Percentiles rank a stretch among this genome's conserved stretches.
phyloP scores from a whole-genome alignment of 2,329 filamentous ascomycete species.

The Neofusicoccum sp. region DNA sequence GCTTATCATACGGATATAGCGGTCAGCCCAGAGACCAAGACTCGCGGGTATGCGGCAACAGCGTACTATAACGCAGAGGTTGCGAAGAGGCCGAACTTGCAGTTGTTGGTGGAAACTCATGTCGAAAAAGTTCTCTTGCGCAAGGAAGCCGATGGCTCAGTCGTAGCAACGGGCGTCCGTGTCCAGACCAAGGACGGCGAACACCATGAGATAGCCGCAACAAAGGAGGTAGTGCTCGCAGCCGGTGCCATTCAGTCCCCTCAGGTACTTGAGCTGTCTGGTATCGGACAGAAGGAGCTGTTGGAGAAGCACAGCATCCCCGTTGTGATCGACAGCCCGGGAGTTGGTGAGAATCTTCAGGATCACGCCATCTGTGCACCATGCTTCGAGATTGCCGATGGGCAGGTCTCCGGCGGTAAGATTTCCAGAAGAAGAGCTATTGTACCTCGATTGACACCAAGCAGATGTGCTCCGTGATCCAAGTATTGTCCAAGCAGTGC shows the following conservation, averaged over 20 bases:
- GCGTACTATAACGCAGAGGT: constrained; percentile 23
- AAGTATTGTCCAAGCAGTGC: constrained; percentile 20
- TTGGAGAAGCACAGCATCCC: constrained; percentile 16
- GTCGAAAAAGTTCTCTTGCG: background rate
- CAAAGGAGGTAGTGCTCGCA: constrained; percentile 19
- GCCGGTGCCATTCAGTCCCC: constrained; percentile 30
- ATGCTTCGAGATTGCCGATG: constrained; percentile 18
- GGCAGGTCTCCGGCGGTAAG: constrained; percentile 24
- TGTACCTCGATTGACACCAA: background rate
- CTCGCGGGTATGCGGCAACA: constrained; percentile 21
- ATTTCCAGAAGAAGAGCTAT: background rate
- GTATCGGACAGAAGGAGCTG: constrained; percentile 23
- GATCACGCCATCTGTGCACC: constrained; percentile 20
- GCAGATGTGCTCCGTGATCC: constrained; percentile 26
- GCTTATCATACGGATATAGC: constrained; percentile 15
- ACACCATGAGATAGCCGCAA: constrained; percentile 17
- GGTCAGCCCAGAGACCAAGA: constrained; percentile 17
- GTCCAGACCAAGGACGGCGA: constrained; percentile 17
- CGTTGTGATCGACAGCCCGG: background rate
- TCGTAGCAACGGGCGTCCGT: constrained; percentile 23
- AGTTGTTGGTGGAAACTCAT: constrained; percentile 21
- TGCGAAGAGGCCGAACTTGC: constrained; percentile 22
- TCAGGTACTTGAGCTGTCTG: constrained; percentile 30
- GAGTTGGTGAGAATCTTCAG: constrained; percentile 20
- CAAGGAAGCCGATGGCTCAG: constrained; percentile 16